Base-by-base conservation (phyloP, 2,329 filamentous ascomycete genomes). In the Parafenestella ontariensis region DNA sequence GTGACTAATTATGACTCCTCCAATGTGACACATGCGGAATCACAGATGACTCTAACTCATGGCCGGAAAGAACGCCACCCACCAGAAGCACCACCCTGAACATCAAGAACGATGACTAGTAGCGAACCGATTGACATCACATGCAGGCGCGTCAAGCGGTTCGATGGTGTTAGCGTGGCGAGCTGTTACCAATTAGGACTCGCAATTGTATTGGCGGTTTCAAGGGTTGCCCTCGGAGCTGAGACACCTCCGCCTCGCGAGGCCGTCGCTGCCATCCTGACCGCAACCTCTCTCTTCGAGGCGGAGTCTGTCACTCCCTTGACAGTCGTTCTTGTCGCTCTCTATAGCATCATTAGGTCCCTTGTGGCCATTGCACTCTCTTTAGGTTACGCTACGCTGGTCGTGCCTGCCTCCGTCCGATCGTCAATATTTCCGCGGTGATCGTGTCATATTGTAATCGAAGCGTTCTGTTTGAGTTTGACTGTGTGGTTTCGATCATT, bases 261-360 rank as follows among this genome's bases (percentile, higher is more conserved):
- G 62, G 52, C 44, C 31, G 41, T 52, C 53, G 52, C 44, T 54
- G 55, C 54, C 55, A 44, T 52, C 52, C 40, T 51, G 43, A 56
- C 34, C 44, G 50, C 47, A 52, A 59, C 58, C 61, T 68, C 61
- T 57, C 54, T 57, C 52, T 52, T 62, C 49, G 59, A 61, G 65
- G 63, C 56, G 62, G 68, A 73, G 64, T 66, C 62, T 68, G 60
- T 67, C 66, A 56, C 65, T 72, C 65, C 61, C 59, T 68, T 68
- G 60, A 64, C 58, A 59, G 56, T 56, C 50, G 33, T 72, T 71
- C 65, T 64, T 54, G 69, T 73, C 71, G 56, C 69, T 74, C 72
- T 65, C 69, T 75, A 34, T 45, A 51, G 44, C 61, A 54, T 54
- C 42, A 29, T 54, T 68, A 65, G 66, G 69, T 65, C 62, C 52